Percentiles rank a stretch among this genome's conserved stretches.
Conservation (phyloP, 805 yeast genomes). For the Yamadazyma ubonensis region DNA sequence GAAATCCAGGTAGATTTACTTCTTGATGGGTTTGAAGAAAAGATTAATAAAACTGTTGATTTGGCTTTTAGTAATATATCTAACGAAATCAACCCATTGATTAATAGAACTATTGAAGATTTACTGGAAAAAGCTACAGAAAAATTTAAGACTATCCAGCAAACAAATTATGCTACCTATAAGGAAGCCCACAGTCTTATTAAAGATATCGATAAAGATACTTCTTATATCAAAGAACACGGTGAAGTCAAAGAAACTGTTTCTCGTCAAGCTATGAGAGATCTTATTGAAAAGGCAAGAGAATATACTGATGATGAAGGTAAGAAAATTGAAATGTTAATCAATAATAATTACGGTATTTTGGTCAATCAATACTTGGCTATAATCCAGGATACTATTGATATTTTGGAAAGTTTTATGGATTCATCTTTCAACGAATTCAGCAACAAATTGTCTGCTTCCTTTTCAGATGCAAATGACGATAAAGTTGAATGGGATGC, state of each 20-base stretch:
- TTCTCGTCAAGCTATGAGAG: conserved; percentile 37
- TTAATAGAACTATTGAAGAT: conserved; percentile 23
- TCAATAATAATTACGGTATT: conserved; percentile 27
- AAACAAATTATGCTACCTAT: conserved; percentile 28
- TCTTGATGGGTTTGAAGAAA: conserved; percentile 30
- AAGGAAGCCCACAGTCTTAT: conserved; percentile 31
- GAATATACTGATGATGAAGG: conserved; percentile 23
- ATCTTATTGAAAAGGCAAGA: conserved; percentile 26
- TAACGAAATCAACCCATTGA: conserved; percentile 28
- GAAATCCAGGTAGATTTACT: conserved; percentile 27
- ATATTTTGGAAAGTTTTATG: conserved; percentile 71
- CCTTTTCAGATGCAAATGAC: conserved; percentile 15
- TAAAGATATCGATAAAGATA: conserved; percentile 32
- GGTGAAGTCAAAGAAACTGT: conserved; percentile 19
- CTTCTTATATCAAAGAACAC: conserved; percentile 26
- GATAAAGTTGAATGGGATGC: conserved; percentile 41
- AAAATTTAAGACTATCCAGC: conserved; percentile 29
- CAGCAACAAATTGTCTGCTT: conserved; percentile 53
- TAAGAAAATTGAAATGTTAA: conserved; percentile 22
- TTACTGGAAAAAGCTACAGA: conserved; percentile 26
- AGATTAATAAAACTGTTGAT: conserved; percentile 33
- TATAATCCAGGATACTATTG: conserved; percentile 48
- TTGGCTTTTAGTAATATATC: conserved; percentile 34
- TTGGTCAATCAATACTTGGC: conserved; percentile 30
- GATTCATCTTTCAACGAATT: conserved; percentile 66